Base-by-base conservation (phyloP, 1,139 yeast genomes). In the Cylindricascospora bacillispora region DNA sequence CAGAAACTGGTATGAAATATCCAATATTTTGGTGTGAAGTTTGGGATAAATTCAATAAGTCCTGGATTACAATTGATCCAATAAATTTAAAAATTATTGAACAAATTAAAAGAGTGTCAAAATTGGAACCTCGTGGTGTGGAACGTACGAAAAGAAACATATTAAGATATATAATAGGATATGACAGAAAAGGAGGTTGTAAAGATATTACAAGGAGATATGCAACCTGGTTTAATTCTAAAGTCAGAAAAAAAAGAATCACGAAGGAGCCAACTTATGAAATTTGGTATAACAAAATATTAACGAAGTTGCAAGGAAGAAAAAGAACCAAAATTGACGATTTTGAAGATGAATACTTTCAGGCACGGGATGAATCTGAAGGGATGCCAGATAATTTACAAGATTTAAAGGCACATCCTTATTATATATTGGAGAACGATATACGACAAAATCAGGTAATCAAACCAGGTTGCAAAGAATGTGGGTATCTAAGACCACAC, bases 21-120 rank as follows among this genome's bases (percentile, higher is more conserved):
- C 97, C 97, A 0, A 63, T 83, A 0, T 83, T 79, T 47, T 89
- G 98, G 98, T 75, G 73, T 11, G 99, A 89, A 52, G 95, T 81
- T 0, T 89, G 94, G 93, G 89, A 89, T 50, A 67, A 67, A 30
- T 70, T 66, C 36, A 56, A 72, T 4, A 66, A 72, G 35, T 69
- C 67, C 37, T 86, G 95, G 93, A 66, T 83, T n/a, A 72, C 93
- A 4, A 63, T 85, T 1, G 97, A 89, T 44, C 93, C 95, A 0
- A 60, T 76, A 1, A 74, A 72, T 13, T 65, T 74, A 27, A 57
- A 69, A 33, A 56, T 67, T 1, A 71, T 86, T 13, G 95, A 85
- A 47, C 64, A 77, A n/a, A 75, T 86, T 1, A 65, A 63, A 49
- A 52, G 72, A 26, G 53, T 67, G 13, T 70, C 86, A 5, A 64